phyloP scores from a whole-genome alignment of 1,139 yeast genomes.

The Suhomyces bribrorum region DNA sequence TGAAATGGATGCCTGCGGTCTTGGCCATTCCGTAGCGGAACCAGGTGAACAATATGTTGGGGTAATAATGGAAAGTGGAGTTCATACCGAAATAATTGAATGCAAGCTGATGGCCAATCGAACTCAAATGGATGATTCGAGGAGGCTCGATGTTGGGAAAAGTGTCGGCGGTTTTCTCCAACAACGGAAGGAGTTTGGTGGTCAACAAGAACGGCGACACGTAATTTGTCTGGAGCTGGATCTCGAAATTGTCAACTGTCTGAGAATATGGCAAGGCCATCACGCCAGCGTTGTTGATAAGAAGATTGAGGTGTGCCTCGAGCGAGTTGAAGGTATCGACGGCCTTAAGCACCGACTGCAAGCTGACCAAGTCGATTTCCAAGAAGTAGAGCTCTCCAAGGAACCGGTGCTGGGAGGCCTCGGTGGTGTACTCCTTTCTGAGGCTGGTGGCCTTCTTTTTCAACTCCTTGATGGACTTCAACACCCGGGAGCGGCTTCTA shows the following conservation, averaged over 20 bases:
- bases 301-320: conserved; percentile 59
- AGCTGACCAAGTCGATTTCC: conserved; percentile 62
- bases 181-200: conserved; percentile 55
- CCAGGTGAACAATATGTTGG: conserved; percentile 74
- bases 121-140: conserved; percentile 66
- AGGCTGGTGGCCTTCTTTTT: conserved; percentile 17
- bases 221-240: conserved; percentile 79
- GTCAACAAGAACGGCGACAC: conserved; percentile 75
- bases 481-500: conserved; percentile 37
- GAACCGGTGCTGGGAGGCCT: conserved; percentile 19
- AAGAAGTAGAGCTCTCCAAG: conserved; percentile 62
- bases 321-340: conserved; percentile 47
- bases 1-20: conserved; percentile 75
- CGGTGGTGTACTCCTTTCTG: conserved; percentile 4
- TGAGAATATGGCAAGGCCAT: conserved; percentile 69
- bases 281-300: conserved; percentile 80
- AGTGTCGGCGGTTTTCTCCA: conserved; percentile 40
- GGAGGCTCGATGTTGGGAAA: conserved; percentile 42
- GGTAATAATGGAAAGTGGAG: conserved; percentile 56
- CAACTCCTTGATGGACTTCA: conserved; percentile 38
- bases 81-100: conserved; percentile 51
- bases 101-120: conserved; percentile 67
- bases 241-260: conserved; percentile 74
- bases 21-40: conserved; percentile 79
- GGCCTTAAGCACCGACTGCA: conserved; percentile 59